A percentile compares a stretch with the other conserved stretches of the same genome.
Conservation (phyloP, 805 yeast genomes). For the Allodekkera sacchari region DNA sequence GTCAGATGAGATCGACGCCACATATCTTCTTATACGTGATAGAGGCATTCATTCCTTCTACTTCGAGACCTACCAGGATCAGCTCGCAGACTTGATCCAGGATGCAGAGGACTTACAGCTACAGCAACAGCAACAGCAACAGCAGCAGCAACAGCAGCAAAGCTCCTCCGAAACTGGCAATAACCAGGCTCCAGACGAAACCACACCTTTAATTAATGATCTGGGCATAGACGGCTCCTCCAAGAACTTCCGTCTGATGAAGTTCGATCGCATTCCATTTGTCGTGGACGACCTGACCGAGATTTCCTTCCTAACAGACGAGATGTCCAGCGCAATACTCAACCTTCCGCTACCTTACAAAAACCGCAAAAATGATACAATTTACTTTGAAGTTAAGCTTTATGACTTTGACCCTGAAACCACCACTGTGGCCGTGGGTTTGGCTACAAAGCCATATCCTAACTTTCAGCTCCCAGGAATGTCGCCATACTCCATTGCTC, state of each 20-base stretch:
- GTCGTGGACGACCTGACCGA: slow-evolving; percentile 26
- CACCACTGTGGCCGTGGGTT: slow-evolving; percentile 54
- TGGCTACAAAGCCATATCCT: slow-evolving; percentile 69
- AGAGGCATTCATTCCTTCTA: slow-evolving; percentile 27
- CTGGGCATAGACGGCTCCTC: too few relatives aligned
- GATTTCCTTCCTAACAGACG: slow-evolving; percentile 17
- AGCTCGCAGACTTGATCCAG: slow-evolving; percentile 17
- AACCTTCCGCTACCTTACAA: slow-evolving; percentile 28
- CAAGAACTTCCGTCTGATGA: slow-evolving; percentile 10
- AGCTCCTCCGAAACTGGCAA: too few relatives aligned
- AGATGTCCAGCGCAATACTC: slow-evolving; percentile 18
- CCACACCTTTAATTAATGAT: slow-evolving; percentile 5
- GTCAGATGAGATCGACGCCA: slow-evolving; percentile 19
- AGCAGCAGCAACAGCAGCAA: too few relatives aligned
- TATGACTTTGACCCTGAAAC: slow-evolving; percentile 33
- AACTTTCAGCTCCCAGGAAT: slow-evolving; percentile 69
- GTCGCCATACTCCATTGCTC: slow-evolving; percentile 58
- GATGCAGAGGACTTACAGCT: slow-evolving; percentile 12
- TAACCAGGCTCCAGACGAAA: slow-evolving; percentile 3
- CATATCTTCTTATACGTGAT: slow-evolving; percentile 24
- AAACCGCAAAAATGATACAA: slow-evolving; percentile 37
- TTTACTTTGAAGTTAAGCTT: slow-evolving; percentile 59
- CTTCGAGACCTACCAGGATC: slow-evolving; percentile 25
- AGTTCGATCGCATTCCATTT: slow-evolving; percentile 17
- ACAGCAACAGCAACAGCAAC: too few relatives aligned